phyloP scores from a whole-genome alignment of 2,329 filamentous ascomycete genomes.

The Aspergillus sp. region DNA sequence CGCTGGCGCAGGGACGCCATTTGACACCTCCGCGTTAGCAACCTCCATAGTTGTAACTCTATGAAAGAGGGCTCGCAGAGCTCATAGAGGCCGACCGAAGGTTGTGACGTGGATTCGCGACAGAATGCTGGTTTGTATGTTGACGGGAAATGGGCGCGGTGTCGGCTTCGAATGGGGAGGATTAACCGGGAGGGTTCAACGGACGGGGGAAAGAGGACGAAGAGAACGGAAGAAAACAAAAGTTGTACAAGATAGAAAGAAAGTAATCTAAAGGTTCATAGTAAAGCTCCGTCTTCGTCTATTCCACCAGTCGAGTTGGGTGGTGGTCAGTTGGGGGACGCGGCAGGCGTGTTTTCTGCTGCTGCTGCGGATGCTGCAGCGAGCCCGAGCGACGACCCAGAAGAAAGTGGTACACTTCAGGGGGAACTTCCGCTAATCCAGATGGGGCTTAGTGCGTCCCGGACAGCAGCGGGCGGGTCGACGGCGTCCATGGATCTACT shows the following conservation, averaged over 20 bases:
- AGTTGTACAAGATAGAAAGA: neutral
- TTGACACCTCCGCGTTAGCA: constrained; percentile 37
- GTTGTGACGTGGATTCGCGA: neutral
- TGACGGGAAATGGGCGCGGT: constrained; percentile 19
- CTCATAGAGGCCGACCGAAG: constrained; percentile 31
- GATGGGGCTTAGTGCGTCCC: neutral
- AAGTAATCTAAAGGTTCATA: neutral
- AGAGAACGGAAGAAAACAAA: neutral
- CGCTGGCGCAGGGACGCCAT: constrained; percentile 36
- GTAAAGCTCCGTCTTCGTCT: neutral
- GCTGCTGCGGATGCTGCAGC: neutral
- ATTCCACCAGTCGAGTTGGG: neutral
- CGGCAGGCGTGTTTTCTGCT: neutral
- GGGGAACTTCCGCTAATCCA: neutral
- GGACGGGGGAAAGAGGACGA: neutral
- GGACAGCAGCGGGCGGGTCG: neutral
- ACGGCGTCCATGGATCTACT: neutral
- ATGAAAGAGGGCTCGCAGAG: constrained; percentile 24
- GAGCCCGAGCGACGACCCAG: too few relatives aligned
- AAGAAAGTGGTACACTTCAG: neutral
- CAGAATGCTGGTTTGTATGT: constrained; percentile 5
- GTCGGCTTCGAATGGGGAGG: constrained; percentile 4
- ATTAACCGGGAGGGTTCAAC: constrained; percentile 1
- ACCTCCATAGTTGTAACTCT: constrained; percentile 40
- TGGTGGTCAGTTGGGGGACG: neutral